Base-by-base conservation (phyloP, 352 stramenopile species). In the Phytophthora sojae region DNA sequence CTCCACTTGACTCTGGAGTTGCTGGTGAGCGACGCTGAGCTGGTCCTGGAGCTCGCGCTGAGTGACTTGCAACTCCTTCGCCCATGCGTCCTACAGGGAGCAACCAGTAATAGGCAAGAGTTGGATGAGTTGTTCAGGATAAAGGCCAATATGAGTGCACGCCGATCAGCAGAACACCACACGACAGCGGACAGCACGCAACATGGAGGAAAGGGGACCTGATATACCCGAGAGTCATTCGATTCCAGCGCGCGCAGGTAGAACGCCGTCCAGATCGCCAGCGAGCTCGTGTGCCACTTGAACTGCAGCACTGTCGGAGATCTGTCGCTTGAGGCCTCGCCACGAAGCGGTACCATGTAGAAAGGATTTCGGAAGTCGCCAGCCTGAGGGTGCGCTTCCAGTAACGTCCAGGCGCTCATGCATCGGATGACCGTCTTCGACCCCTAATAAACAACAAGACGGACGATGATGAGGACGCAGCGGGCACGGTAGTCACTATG, bases 201-300 rank as follows among this genome's bases (percentile, higher is more conserved):
- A 37, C 32, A 47, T 51, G 29, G 53, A 37, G 58, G 15, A 67
- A 61, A 82, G 79, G 64, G 73, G 78, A 92, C 77, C 77, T 91
- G 73, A 25, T 79, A 80, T 92, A 93, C 85, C 82, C 82, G 74
- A 71, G 82, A 90, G 69, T 92, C 86, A 77, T 90, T 92, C 61
- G 82, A 90, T 76, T 94, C 86, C 63, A 96, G 74, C 25, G 89
- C 91, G 3, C 89, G 88, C 66, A 96, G 75, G 73, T 96, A 96
- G 61, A 96, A 95, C 5, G 78, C 67, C 25, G 86, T 87, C 89
- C 89, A 96, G 60, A 95, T 92, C 17, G 80, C 79, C 44, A 96
- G 61, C 2, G 86, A 91, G 57, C 89, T 95, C 17, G 83, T 92
- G 61, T 96, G 89, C 89, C 89, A 96, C 59, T 93, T 93, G 77